Evolutionary conservation across 2,329 filamentous ascomycete species (phyloP), one percentile per base, ranked within the genome.

Genomic region (Tolypocladium ovalisporum): DNA sequence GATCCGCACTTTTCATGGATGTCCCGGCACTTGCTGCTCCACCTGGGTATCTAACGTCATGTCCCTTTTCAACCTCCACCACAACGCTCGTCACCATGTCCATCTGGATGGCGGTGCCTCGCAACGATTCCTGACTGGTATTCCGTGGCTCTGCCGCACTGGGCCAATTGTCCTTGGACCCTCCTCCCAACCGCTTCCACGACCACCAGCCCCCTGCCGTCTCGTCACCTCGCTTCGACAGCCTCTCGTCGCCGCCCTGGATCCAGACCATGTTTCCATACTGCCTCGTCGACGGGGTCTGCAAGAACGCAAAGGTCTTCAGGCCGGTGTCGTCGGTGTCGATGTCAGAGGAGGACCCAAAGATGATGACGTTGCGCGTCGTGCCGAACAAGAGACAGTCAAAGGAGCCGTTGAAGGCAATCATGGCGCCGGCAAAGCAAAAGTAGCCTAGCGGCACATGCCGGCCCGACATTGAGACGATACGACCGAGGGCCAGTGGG

Each of bases 401-500:
- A 9, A 83, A 70, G 69, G 75, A 79, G 12, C 81, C 81, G 57
- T 82, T 82, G 35, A 74, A 78, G 0, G 79, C 76, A 36, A 86
- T 81, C 69, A 86, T 77, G 1, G 76, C 75, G 1, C 83, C 84
- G 0, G 83, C 80, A 13, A 84, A 75, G 65, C 78, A 80, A 66
- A 84, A 85, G 65, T 82, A 85, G 0, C 67, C 70, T 1, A 83
- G 72, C 0, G 79, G 76, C 4, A 84, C 75, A 0, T 71, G 54
- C 12, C 73, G 70, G 1, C 81, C 79, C 0, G 80, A 77, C 79
- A 88, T 86, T 24, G 78, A 78, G 19, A 79, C 79, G 64, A 88
- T 84, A 59, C 86, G 80, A 17, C 84, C 83, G 0, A 81, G 76
- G 5, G 85, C 84, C 0, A 89, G 74, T 0, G 86, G 86, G 0